A percentile compares a stretch with the other conserved stretches of the same genome.
phyloP scores from a whole-genome alignment of 345 rosid genomes.

The Acer negundo region DNA sequence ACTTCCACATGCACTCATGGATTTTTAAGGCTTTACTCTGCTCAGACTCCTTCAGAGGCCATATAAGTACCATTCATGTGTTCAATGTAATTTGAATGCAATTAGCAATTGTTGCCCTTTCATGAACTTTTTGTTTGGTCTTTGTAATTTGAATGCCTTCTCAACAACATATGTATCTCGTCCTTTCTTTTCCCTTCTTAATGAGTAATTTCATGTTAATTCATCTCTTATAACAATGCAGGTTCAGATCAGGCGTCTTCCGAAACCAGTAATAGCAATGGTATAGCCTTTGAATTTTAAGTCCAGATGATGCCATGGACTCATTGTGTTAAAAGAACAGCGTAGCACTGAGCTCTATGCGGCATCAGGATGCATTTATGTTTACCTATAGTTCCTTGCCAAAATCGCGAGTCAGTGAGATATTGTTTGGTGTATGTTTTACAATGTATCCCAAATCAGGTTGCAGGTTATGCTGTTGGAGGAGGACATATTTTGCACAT shows the following conservation, averaged over 20 bases:
- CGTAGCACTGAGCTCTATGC: too few relatives aligned
- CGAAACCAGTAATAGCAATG: slow-evolving; percentile 98
- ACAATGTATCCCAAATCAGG: slow-evolving; percentile 41
- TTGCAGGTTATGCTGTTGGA: slow-evolving; percentile 96
- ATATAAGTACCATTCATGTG: neutral
- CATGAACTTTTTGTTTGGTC: neutral
- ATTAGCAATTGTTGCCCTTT: neutral
- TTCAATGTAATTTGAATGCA: neutral
- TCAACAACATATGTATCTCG: neutral
- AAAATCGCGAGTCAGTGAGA: neutral
- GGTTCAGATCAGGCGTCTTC: slow-evolving; percentile 88
- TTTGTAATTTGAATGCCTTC: neutral
- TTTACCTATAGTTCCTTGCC: neutral
- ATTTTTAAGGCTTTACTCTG: neutral
- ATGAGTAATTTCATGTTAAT: neutral
- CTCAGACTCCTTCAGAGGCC: neutral
- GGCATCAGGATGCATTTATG: too few relatives aligned
- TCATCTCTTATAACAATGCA: slow-evolving; percentile 31
- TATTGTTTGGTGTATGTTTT: neutral
- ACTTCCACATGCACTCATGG: neutral
- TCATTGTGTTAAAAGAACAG: neutral
- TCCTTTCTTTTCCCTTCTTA: neutral
- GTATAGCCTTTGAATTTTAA: slow-evolving; percentile 36
- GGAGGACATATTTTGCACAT: slow-evolving; percentile 93
- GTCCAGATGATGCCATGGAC: neutral